Evolutionary conservation across 2,329 filamentous ascomycete genomes (phyloP).

Genomic region (Aspergillus sp.): DNA sequence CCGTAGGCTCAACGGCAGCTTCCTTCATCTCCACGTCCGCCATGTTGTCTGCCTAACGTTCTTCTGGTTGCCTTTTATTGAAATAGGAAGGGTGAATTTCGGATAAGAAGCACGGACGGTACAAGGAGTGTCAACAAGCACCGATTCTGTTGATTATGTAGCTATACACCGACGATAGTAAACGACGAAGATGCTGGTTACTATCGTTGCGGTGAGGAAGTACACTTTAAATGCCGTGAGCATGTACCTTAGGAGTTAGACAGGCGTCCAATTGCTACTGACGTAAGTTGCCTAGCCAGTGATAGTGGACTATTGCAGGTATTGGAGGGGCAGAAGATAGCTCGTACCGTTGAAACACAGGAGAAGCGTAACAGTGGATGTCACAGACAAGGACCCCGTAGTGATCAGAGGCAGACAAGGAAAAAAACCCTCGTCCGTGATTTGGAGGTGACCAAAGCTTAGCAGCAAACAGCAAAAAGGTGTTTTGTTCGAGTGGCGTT

Average conservation of each 20-base stretch:
- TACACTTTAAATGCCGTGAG: no score
- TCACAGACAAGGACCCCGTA: no score
- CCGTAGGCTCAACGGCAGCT: constrained; percentile 49
- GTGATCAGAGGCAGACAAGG: no score
- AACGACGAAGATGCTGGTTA: not conserved
- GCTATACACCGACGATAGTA: constrained; percentile 3
- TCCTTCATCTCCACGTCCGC: constrained; percentile 97
- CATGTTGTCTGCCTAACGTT: constrained; percentile 48
- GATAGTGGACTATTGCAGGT: no score
- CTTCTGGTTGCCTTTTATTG: not conserved
- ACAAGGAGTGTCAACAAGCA: not conserved
- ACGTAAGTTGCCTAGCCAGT: not conserved
- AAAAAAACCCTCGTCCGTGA: no score
- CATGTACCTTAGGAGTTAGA: no score
- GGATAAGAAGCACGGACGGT: not conserved
- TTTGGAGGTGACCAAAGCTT: no score
- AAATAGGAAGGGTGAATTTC: not conserved
- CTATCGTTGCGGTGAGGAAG: constrained; percentile 14
- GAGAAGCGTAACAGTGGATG: no score
- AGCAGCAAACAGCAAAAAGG: no score
- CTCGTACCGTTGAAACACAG: no score
- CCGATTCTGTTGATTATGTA: constrained; percentile 2
- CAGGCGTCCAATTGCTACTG: not conserved
- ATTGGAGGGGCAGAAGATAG: no score
- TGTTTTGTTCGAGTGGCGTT: not conserved